A percentile compares a stretch with the other conserved stretches of the same genome.
These are phyloP conservation scores for Chaetomium strumarium DNA, from an alignment of 2,329 filamentous ascomycete genomes.

Conservation along the genomic window DNA sequence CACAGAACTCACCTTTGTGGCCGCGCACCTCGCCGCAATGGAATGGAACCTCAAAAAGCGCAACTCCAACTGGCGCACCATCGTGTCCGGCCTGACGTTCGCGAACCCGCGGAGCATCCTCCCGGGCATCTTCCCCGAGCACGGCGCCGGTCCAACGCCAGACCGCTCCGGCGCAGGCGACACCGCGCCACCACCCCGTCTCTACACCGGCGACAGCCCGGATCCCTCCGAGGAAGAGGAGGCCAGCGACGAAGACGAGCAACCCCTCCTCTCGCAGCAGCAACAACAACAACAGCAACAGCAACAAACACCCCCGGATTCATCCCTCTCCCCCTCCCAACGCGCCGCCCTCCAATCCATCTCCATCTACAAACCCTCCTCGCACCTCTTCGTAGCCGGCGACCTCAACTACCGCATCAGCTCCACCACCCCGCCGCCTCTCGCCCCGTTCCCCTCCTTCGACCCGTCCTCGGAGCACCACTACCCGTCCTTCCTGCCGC, in stretches of 20 bases:
- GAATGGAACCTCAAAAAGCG: constrained; percentile 69
- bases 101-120: constrained; percentile 43
- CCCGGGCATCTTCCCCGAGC: constrained; percentile 18
- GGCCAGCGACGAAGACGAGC: constrained; percentile 1
- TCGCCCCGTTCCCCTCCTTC: constrained; percentile 58
- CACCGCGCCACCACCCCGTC: constrained; percentile 1
- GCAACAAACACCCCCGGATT: not conserved
- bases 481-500: constrained; percentile 59
- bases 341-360: constrained; percentile 42
- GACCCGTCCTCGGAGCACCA: constrained; percentile 52
- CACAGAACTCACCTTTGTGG: constrained; percentile 75
- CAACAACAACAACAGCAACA: not conserved
- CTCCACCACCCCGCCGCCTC: constrained; percentile 53
- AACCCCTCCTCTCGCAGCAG: constrained; percentile 12
- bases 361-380: constrained; percentile 67
- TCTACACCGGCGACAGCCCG: constrained; percentile 13
- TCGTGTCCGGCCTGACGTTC: constrained; percentile 78
- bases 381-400: constrained; percentile 79
- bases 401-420: constrained; percentile 94
- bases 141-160: constrained; percentile 1
- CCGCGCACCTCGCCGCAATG: constrained; percentile 83
- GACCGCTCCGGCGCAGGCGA: constrained; percentile 22
- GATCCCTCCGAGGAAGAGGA: constrained; percentile 20
- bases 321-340: constrained; percentile 2
- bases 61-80: constrained; percentile 83